These are phyloP conservation scores for Croton setiger DNA, from an alignment of 441 rosid species.

Conservation along the genomic window DNA sequence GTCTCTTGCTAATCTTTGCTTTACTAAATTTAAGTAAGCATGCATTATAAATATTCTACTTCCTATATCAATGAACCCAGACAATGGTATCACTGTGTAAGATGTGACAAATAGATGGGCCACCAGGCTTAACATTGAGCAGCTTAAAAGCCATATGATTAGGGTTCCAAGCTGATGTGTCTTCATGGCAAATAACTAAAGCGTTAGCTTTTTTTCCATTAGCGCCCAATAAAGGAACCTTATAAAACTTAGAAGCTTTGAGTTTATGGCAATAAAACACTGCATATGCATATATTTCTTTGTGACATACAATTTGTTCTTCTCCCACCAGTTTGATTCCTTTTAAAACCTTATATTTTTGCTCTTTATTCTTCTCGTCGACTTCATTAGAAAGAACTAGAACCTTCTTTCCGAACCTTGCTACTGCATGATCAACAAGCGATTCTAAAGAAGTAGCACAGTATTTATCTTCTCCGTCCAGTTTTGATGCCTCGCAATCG, in stretches of 20 bases:
- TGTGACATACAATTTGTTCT: not conserved
- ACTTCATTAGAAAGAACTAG: not conserved
- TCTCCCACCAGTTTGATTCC: conserved; percentile 3
- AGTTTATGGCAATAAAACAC: conserved; percentile 5
- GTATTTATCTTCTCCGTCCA: conserved; percentile 5
- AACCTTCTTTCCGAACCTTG: not conserved
- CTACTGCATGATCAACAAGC: not conserved
- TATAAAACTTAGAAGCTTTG: not conserved
- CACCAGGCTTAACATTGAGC: conserved; percentile 10
- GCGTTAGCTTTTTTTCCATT: not conserved
- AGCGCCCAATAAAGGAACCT: not conserved
- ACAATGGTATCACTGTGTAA: not conserved
- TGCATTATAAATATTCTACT: no score
- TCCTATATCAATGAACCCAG: no score
- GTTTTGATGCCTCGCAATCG: conserved; percentile 5
- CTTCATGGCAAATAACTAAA: not conserved
- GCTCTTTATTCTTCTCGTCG: not conserved
- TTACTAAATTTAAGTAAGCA: no score
- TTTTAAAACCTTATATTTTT: not conserved
- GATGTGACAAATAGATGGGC: conserved; percentile 10
- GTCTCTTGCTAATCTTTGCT: no score
- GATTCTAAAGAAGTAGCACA: conserved; percentile 12
- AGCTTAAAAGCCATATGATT: not conserved
- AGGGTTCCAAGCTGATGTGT: conserved; percentile 11
- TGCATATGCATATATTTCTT: conserved; percentile 2